A percentile compares a stretch with the other conserved stretches of the same genome.
Conservation (phyloP, 495 filamentous ascomycete genomes). For the Pseudoneurospora amorphoporcata region DNA sequence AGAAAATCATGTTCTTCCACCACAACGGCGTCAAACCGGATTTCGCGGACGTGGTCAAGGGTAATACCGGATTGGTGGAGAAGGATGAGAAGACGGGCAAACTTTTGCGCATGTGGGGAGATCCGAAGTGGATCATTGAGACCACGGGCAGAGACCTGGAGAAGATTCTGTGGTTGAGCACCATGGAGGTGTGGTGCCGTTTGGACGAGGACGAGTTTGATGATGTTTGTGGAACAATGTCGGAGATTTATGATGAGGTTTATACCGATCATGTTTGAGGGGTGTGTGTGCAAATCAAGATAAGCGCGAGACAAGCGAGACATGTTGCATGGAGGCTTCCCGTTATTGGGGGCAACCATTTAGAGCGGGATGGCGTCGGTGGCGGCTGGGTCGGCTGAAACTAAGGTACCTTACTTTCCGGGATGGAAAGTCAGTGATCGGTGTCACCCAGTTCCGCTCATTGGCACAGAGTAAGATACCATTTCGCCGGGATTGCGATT, state of each 20-base stretch:
- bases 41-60: slow-evolving; percentile 17
- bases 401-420: too few species aligned
- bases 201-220: background rate
- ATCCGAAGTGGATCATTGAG: slow-evolving; percentile 25
- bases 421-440: background rate
- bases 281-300: background rate
- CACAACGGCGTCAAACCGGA: slow-evolving; percentile 47
- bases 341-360: background rate
- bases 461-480: background rate
- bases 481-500: background rate
- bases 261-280: background rate
- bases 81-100: slow-evolving; percentile 7
- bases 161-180: slow-evolving; percentile 39
- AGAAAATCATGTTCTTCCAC: slow-evolving; percentile 41
- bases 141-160: slow-evolving; percentile 38
- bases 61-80: background rate
- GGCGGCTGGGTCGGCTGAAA: background rate
- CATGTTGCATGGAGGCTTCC: background rate
- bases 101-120: slow-evolving; percentile 15
- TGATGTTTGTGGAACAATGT: slow-evolving; percentile 9
- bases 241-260: slow-evolving; percentile 1
- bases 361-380: background rate
- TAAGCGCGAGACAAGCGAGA: background rate
- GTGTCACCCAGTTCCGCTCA: background rate
- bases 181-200: slow-evolving; percentile 34